Base-by-base conservation (phyloP, 352 stramenopile species). In the Globisporangium okanoganense region DNA sequence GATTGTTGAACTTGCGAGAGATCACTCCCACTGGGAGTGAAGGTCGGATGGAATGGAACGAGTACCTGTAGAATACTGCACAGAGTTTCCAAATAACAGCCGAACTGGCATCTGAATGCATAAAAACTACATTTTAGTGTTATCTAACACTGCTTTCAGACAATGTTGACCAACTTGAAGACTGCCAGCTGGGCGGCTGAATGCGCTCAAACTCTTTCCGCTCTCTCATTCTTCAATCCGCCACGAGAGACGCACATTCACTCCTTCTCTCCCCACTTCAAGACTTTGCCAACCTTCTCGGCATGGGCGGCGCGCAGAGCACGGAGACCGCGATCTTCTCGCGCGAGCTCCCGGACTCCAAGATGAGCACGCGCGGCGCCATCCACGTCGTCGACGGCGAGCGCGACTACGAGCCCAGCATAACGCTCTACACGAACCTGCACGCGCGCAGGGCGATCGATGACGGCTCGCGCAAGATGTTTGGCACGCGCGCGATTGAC, bases 391-490 rank as follows among this genome's bases (percentile, higher is more conserved):
- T 52, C 35, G 68, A 75, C 45, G 41, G n/a, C 22, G 61, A 66
- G 33, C 38, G 48, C 48, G 25, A 51, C n/a, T 82, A 79, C 59
- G 48, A 76, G 56, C 53, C 66, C 25, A 67, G 76, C 54, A 78
- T 76, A 69, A 87, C 78, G 63, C 72, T 83, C 31, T 85, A 79
- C 66, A 79, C 73, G 6, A 87, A 84, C 59, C 63, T 85, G 29
- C 58, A 82, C 61, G 73, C 81, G 29, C 72, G 78, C 25, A 59
- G 61, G 36, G 66, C 71, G 44, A 54, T 86, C 29, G 74, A 82
- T 47, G 71, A 83, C 47, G 76, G 77, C 48, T 75, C 66, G 41
- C 75, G 73, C 41, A 67, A 56, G 41, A 76, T 83, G 40, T 80
- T 87, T 29, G 79, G 79, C 35, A 78, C 67, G 50, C 75, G 79